Evolutionary conservation across 768 basidiomycete genomes (phyloP).

Genomic region (Lentinula boryana): DNA sequence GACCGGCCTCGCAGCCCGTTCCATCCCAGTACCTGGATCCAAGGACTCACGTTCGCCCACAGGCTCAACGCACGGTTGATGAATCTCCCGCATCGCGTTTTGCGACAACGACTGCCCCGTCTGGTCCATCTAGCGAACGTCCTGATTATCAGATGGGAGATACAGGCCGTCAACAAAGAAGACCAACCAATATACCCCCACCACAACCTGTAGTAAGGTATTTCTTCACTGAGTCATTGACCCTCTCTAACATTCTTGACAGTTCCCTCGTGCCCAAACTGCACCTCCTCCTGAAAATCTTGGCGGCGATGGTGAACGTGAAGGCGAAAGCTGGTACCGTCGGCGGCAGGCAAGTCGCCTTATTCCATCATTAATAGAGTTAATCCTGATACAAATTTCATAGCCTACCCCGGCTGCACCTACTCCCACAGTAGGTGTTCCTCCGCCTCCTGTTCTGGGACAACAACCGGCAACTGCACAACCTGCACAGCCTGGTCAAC

Average conservation of each 20-base stretch:
- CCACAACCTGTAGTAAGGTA: neutral
- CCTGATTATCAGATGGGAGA: neutral
- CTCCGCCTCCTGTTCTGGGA: slow-evolving; percentile 18
- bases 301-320: neutral
- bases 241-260: neutral
- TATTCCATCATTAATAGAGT: neutral
- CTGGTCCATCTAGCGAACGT: neutral
- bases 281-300: slow-evolving; percentile 4
- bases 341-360: neutral
- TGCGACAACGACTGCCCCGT: neutral
- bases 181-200: neutral
- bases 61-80: neutral
- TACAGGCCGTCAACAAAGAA: neutral
- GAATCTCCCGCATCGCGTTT: neutral
- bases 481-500: slow-evolving; percentile 14
- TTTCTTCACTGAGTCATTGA: neutral
- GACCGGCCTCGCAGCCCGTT: neutral
- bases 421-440: slow-evolving; percentile 11
- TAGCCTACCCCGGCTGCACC: neutral
- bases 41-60: neutral
- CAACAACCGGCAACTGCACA: slow-evolving; percentile 16
- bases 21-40: neutral
- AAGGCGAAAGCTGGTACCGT: slow-evolving; percentile 3
- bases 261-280: slow-evolving; percentile 2
- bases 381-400: neutral